These are phyloP conservation scores for Corylus avellana DNA, from an alignment of 306 rosid genomes.

Conservation along the genomic window DNA sequence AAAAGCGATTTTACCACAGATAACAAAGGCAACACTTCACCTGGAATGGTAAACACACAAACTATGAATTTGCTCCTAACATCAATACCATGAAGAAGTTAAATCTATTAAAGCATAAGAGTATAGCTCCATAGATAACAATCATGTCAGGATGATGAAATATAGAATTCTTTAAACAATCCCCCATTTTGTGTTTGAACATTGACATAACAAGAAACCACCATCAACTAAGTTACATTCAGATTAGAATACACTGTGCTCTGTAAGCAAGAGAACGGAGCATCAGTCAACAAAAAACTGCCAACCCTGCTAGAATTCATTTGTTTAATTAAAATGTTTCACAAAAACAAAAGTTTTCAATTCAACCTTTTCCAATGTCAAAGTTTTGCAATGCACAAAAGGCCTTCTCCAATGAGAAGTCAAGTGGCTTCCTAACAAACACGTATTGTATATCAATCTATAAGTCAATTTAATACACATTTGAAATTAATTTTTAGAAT, in stretches of 20 bases:
- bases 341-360: not conserved
- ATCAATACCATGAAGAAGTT: slow-evolving; percentile 1
- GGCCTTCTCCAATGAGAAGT: not conserved
- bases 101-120: not conserved
- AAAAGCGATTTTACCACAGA: slow-evolving; percentile 68
- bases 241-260: not conserved
- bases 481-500: not conserved
- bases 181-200: not conserved
- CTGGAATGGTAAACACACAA: slow-evolving; percentile 41
- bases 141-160: not conserved
- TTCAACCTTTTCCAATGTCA: too few species aligned
- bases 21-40: slow-evolving; percentile 55
- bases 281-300: not conserved
- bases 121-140: not conserved
- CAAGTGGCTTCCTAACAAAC: not conserved
- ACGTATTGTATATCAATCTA: not conserved
- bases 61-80: not conserved
- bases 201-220: not conserved
- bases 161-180: not conserved
- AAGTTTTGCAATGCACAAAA: not conserved
- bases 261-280: not conserved
- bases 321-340: not conserved
- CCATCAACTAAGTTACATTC: not conserved
- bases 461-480: not conserved
- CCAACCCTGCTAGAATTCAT: not conserved